phyloP scores from a whole-genome alignment of 441 rosid species.

The Populus hybrid region DNA sequence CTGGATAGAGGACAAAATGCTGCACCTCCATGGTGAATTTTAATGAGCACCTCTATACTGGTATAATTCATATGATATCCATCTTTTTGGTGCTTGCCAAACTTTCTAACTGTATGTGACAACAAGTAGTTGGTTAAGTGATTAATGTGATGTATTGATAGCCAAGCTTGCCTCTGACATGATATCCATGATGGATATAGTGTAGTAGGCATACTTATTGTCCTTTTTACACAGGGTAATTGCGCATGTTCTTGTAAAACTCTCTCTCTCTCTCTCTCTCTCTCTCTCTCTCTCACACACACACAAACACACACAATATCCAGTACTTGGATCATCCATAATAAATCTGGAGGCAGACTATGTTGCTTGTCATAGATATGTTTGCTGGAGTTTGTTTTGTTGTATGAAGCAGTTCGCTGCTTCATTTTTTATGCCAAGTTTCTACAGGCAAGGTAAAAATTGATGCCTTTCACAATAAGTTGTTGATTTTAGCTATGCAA shows the following conservation, averaged over 20 bases:
- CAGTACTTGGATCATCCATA: background rate
- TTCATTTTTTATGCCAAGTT: background rate
- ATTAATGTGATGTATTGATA: conserved; percentile 1
- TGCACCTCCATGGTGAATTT: background rate
- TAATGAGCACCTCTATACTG: background rate
- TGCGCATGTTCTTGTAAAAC: background rate
- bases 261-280: too few species aligned
- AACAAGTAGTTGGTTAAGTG: background rate
- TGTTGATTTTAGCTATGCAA: background rate
- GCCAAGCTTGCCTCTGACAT: background rate
- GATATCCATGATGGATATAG: background rate
- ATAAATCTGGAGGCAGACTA: background rate
- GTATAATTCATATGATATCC: background rate
- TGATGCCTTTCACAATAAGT: background rate
- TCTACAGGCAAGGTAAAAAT: background rate
- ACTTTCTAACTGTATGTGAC: background rate
- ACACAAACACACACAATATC: background rate
- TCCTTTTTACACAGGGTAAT: background rate
- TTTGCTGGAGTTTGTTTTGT: background rate
- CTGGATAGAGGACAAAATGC: background rate
- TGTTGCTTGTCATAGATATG: background rate
- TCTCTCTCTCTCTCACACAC: too few species aligned
- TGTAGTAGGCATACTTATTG: background rate
- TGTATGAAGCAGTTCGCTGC: background rate
- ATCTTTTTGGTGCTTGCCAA: background rate